These are phyloP conservation scores for Aeschynomene evenia DNA, from an alignment of 306 rosid genomes.

Conservation along the genomic window DNA sequence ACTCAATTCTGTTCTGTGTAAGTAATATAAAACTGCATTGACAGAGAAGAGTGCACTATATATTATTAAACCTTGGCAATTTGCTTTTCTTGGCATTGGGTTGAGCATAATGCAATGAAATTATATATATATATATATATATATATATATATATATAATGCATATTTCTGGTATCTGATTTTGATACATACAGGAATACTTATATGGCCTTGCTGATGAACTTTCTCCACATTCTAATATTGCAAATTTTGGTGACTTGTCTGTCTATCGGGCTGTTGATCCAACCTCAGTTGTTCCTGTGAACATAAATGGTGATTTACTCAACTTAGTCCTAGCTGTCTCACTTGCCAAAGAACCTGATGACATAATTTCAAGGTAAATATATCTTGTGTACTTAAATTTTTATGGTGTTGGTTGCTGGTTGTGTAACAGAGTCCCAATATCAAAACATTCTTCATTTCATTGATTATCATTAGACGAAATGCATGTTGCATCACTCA, in stretches of 20 bases:
- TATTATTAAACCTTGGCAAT: no score
- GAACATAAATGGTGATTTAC: constrained; percentile 76
- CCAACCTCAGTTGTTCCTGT: constrained; percentile 86
- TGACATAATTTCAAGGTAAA: constrained; percentile 86
- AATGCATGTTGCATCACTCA: not conserved
- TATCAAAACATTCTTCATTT: no score
- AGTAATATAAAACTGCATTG: no score
- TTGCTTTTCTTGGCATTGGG: not conserved
- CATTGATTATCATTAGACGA: no score
- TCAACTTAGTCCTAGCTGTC: constrained; percentile 77
- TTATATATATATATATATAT: no score
- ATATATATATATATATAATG: not conserved
- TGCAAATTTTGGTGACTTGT: constrained; percentile 74
- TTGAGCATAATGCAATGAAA: no score
- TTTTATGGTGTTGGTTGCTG: no score
- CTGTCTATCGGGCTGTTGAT: constrained; percentile 78
- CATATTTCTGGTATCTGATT: constrained; percentile 19
- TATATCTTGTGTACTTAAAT: not conserved
- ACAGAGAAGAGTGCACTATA: not conserved
- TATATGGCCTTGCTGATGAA: constrained; percentile 87
- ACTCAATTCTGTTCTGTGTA: not conserved
- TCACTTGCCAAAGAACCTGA: constrained; percentile 92
- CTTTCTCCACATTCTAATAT: constrained; percentile 90
- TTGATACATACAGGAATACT: constrained; percentile 75
- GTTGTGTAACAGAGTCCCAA: no score